phyloP scores from a whole-genome alignment of 1,284 basidiomycete species.

The Cutaneotrichosporon spelunceum region DNA sequence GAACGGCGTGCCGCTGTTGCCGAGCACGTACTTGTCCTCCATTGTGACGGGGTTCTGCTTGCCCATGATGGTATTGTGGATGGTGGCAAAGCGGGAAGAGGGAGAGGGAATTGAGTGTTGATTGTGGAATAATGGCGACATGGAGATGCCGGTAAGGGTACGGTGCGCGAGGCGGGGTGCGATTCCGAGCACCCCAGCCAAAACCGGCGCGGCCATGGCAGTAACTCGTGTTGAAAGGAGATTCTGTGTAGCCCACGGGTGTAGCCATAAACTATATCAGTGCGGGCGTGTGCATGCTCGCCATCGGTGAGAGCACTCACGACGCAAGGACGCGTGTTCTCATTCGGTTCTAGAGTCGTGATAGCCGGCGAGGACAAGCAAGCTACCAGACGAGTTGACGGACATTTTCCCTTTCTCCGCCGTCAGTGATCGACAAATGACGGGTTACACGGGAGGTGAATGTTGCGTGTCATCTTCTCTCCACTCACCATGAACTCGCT shows the following conservation, averaged over 20 bases:
- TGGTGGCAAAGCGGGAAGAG: background rate
- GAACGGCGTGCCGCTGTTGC: conserved; percentile 61
- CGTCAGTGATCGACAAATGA: background rate
- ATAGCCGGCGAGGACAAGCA: too few species aligned
- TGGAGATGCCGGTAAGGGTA: background rate
- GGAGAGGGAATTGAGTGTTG: background rate
- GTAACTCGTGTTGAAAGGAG: too few species aligned
- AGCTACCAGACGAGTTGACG: too few species aligned
- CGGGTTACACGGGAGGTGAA: background rate
- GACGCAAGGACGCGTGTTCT: background rate
- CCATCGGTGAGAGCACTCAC: background rate
- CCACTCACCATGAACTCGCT: conserved; percentile 76
- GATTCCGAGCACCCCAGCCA: background rate
- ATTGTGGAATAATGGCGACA: background rate
- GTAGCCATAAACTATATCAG: background rate
- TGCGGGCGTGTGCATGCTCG: background rate
- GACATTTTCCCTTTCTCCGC: background rate
- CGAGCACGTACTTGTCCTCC: conserved; percentile 58
- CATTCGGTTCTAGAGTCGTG: background rate
- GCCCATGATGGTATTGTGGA: background rate
- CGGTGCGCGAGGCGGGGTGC: background rate
- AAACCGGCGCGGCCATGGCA: background rate
- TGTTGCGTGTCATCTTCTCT: background rate
- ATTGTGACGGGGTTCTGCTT: conserved; percentile 13
- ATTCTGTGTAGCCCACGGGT: background rate